phyloP scores from a whole-genome alignment of 345 rosid genomes.

The Bruguiera gymnorhiza region DNA sequence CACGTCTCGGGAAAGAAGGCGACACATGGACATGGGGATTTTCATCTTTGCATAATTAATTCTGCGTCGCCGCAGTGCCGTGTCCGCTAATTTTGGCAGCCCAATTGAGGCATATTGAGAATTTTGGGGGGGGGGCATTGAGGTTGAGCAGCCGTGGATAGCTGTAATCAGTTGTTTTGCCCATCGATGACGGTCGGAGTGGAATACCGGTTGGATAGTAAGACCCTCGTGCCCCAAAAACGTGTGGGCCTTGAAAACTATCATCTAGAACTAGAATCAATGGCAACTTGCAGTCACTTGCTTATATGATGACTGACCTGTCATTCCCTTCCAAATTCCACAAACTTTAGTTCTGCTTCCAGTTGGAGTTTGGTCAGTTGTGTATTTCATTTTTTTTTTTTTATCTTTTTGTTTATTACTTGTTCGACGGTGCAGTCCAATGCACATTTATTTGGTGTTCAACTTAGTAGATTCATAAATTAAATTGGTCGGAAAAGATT shows the following conservation, averaged over 20 bases:
- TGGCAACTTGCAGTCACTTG: slow-evolving; percentile 4
- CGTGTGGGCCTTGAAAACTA: slow-evolving; percentile 16
- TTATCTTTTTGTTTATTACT: no score
- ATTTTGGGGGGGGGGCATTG: neutral
- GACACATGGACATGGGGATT: no score
- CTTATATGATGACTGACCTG: neutral
- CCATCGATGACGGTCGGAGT: slow-evolving; percentile 5
- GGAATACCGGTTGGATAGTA: slow-evolving; percentile 13
- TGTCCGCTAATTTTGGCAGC: slow-evolving; percentile 1
- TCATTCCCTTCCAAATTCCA: slow-evolving; percentile 10
- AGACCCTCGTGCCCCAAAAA: slow-evolving; percentile 12
- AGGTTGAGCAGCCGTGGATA: neutral
- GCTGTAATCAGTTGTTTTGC: slow-evolving; percentile 2
- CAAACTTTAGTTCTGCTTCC: slow-evolving; percentile 8
- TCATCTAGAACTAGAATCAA: neutral
- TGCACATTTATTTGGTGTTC: slow-evolving; percentile 21
- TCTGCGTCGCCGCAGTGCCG: neutral
- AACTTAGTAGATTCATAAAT: slow-evolving; percentile 12
- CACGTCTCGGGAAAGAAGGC: no score
- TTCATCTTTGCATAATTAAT: no score
- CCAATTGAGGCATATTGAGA: slow-evolving; percentile 12
- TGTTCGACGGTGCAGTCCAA: neutral
- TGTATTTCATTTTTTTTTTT: neutral
- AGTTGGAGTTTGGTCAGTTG: neutral
- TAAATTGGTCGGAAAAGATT: neutral